Evolutionary conservation across 148 eudicot species (phyloP), one percentile per base, ranked within the genome.

Genomic region (Rheum nobile): DNA sequence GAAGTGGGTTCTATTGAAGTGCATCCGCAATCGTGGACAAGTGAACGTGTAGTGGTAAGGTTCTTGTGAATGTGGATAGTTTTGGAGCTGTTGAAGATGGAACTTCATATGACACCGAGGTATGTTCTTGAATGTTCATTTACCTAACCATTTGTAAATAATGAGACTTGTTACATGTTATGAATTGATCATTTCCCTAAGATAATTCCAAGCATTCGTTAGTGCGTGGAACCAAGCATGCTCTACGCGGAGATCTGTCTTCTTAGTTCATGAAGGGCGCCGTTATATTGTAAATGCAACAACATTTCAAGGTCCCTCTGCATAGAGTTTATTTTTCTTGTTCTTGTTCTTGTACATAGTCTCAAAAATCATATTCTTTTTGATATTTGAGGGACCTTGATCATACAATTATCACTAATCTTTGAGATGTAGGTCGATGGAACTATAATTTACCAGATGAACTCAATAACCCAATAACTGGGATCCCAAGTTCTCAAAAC

Each of bases 41-140:
- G 86, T 71, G 75, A 78, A 77, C 71, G n/a, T n/a, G 71, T 44
- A 81, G 84, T 50, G 85, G 77, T 76, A 85, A 82, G 39, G 80
- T 82, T 87, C 86, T 90, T 54, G 90, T 90, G 74, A 95, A 88
- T 79, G 97, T 95, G 37, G 92, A 92, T 83, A 80, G 83, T 37
- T 92, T 92, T 83, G 97, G 91, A 77, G 97, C 99, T 47, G 88
- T 75, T 46, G 99, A 97, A 61, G 86, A 95, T 83, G 99, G 97
- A 54, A 69, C 79, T 79, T 78, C 97, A 67, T 96, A 95, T 80
- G 97, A 95, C 79, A 87, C 97, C 39, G 77, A 88, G 96, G 99
- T 71, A 38, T 11, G 14, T 24, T 17, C 6, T 48, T 48, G 6
- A 16, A 4, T 48, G n/a, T 57, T 26, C 0, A 43, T 43, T 43